These are phyloP conservation scores for Lachancea kluyveri DNA, from an alignment of 805 yeast species.

Conservation along the genomic window DNA sequence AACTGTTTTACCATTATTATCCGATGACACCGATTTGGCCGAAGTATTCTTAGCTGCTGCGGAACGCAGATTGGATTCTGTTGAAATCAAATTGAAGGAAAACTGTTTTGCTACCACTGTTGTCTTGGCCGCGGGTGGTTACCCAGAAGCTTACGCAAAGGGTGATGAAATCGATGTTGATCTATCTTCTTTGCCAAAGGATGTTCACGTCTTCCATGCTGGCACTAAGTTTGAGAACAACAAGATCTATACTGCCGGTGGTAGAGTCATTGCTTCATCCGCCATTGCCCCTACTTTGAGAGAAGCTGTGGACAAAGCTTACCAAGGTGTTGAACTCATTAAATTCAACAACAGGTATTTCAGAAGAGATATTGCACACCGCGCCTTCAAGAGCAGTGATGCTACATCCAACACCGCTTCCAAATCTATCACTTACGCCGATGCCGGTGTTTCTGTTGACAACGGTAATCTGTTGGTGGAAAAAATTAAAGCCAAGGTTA, in stretches of 20 bases:
- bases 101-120: constrained; percentile 80
- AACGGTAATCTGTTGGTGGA: constrained; percentile 88
- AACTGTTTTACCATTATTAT: constrained; percentile 82
- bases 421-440: constrained; percentile 73
- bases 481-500: constrained; percentile 82
- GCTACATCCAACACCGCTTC: constrained; percentile 29
- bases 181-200: constrained; percentile 21
- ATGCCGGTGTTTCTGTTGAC: constrained; percentile 96
- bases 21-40: constrained; percentile 84
- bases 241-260: constrained; percentile 79
- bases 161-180: constrained; percentile 74
- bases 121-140: constrained; percentile 95
- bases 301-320: constrained; percentile 81
- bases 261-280: constrained; percentile 93
- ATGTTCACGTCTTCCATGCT: constrained; percentile 84
- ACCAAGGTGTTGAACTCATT: constrained; percentile 74
- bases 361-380: constrained; percentile 92
- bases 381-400: constrained; percentile 91
- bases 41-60: constrained; percentile 90
- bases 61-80: constrained; percentile 87
- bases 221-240: constrained; percentile 66
- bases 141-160: constrained; percentile 81
- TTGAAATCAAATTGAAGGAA: constrained; percentile 46
- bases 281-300: constrained; percentile 72
- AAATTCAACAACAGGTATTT: constrained; percentile 69